Percentiles rank a stretch among this genome's conserved stretches.
phyloP scores from a whole-genome alignment of 2,329 filamentous ascomycete genomes.

The Bertia moriformis region DNA sequence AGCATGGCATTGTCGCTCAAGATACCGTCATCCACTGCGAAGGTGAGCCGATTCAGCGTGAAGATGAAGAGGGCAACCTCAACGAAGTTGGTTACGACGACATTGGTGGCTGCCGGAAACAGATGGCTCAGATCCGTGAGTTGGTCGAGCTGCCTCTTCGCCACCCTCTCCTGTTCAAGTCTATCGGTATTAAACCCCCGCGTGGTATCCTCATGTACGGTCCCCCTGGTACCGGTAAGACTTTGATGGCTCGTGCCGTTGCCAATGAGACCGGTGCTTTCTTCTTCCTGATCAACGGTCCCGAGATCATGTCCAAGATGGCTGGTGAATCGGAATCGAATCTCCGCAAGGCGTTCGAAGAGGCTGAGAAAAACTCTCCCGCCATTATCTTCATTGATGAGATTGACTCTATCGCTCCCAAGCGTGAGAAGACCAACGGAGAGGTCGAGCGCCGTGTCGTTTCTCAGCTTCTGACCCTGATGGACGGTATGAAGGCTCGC shows the following conservation, averaged over 20 bases:
- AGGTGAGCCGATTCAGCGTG: slow-evolving; percentile 89
- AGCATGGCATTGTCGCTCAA: slow-evolving; percentile 97
- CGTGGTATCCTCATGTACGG: slow-evolving; percentile 94
- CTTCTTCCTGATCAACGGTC: slow-evolving; percentile 98
- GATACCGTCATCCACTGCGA: slow-evolving; percentile 99
- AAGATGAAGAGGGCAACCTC: slow-evolving; percentile 97
- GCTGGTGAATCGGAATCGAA: slow-evolving; percentile 98
- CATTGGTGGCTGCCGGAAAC: slow-evolving; percentile 97
- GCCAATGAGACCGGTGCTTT: slow-evolving; percentile 98
- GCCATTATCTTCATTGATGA: slow-evolving; percentile 99
- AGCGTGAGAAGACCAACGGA: slow-evolving; percentile 99
- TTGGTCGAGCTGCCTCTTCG: slow-evolving; percentile 93
- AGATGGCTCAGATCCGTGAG: slow-evolving; percentile 99
- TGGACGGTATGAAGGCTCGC: slow-evolving; percentile 99
- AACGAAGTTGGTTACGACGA: slow-evolving; percentile 99
- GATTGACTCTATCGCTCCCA: slow-evolving; percentile 96
- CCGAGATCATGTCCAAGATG: slow-evolving; percentile 99
- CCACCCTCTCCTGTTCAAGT: slow-evolving; percentile 98
- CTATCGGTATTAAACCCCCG: slow-evolving; percentile 98
- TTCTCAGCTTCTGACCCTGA: slow-evolving; percentile 87
- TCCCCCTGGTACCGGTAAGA: slow-evolving; percentile 98
- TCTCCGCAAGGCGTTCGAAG: slow-evolving; percentile 95
- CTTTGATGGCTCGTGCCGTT: slow-evolving; percentile 93
- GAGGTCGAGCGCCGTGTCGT: slow-evolving; percentile 98
- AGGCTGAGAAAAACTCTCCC: slow-evolving; percentile 98